These are phyloP conservation scores for Rhododendron simsii DNA, from an alignment of 148 eudicot species.

Conservation along the genomic window DNA sequence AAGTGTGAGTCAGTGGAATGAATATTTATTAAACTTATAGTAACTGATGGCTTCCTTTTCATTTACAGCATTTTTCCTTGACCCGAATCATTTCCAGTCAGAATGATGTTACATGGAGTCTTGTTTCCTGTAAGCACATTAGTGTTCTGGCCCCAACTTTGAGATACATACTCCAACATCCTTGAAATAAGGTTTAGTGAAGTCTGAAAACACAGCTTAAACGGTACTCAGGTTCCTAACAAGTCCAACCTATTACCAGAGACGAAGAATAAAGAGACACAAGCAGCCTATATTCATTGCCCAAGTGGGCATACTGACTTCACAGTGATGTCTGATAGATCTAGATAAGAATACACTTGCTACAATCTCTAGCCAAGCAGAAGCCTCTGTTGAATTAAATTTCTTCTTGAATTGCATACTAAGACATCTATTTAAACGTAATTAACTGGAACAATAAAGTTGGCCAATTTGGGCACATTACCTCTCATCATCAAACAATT, in stretches of 20 bases:
- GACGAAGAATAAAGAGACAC: background rate
- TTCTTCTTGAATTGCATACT: background rate
- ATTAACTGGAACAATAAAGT: background rate
- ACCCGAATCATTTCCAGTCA: background rate
- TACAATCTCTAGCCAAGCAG: background rate
- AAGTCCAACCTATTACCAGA: background rate
- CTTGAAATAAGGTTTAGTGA: background rate
- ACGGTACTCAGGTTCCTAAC: background rate
- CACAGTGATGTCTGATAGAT: background rate
- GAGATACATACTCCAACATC: background rate
- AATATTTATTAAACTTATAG: background rate
- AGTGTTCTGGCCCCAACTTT: background rate
- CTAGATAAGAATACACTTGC: background rate
- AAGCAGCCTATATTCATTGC: background rate
- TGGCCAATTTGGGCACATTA: slow-evolving; percentile 22
- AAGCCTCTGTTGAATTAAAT: background rate
- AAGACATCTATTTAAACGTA: background rate
- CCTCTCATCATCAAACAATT: slow-evolving; percentile 91
- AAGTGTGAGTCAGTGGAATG: background rate
- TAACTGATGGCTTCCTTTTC: background rate
- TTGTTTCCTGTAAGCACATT: background rate
- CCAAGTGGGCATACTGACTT: background rate
- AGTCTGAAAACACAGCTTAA: background rate
- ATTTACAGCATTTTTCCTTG: background rate
- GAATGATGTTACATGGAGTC: background rate